phyloP scores from a whole-genome alignment of 805 yeast genomes.

The Starmerella apicola region DNA sequence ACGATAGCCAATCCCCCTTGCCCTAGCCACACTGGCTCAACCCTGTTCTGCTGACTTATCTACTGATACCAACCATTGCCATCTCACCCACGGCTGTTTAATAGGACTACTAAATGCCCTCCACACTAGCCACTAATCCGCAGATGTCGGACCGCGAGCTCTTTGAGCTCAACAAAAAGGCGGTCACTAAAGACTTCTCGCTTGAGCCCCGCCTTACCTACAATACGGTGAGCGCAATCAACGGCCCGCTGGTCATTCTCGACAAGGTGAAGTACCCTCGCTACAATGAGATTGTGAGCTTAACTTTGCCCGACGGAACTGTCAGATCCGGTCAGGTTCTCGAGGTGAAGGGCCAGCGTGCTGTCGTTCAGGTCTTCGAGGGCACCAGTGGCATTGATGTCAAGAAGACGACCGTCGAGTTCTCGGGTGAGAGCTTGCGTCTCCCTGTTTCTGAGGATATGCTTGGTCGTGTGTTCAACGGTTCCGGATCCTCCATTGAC shows the following conservation, averaged over 20 bases:
- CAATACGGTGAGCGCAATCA: conserved; percentile 96
- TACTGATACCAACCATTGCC: no score
- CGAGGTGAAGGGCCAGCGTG: conserved; percentile 94
- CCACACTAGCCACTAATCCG: conserved; percentile 18
- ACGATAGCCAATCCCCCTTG: no score
- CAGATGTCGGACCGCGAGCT: conserved; percentile 26
- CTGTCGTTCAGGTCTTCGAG: conserved; percentile 97
- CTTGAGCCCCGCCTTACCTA: conserved; percentile 83
- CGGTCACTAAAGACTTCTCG: conserved; percentile 83
- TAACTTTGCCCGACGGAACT: conserved; percentile 92
- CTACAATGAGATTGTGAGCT: conserved; percentile 90
- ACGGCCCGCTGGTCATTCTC: conserved; percentile 91
- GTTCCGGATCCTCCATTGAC: conserved; percentile 97
- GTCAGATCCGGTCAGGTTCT: conserved; percentile 94
- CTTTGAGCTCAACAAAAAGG: conserved; percentile 71
- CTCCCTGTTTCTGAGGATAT: conserved; percentile 94
- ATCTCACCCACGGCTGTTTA: no score
- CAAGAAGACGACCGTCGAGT: conserved; percentile 92
- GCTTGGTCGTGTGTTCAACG: conserved; percentile 96
- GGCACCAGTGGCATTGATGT: conserved; percentile 99
- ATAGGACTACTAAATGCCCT: conserved; percentile 8
- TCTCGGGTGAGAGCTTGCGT: conserved; percentile 87
- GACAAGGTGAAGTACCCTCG: conserved; percentile 81
- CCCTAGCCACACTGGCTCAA: no score
- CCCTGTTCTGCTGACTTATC: no score